phyloP scores from a whole-genome alignment of 169 alveolate genomes.

The Perkinsus marinus region DNA sequence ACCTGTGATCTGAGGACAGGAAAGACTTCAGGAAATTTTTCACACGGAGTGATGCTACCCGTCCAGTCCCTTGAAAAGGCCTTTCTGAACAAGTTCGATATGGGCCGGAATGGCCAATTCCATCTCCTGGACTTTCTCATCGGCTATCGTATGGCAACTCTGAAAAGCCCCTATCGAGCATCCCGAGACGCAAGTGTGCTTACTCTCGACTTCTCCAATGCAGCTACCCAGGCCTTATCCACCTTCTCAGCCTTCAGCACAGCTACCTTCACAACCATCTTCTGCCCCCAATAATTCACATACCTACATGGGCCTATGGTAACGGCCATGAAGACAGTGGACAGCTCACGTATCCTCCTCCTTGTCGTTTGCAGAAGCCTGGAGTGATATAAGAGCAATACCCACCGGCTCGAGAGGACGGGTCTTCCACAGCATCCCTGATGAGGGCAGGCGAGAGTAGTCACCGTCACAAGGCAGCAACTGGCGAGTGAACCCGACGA shows the following conservation, averaged over 20 bases:
- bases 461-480: not conserved
- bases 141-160: not conserved
- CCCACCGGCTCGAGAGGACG: not conserved
- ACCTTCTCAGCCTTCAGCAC: not conserved
- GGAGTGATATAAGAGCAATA: not conserved
- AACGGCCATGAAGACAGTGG: not conserved
- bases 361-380: not conserved
- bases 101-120: not conserved
- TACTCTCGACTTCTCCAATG: not conserved
- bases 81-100: not conserved
- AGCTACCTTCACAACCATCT: not conserved
- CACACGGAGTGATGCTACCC: not conserved
- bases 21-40: not conserved
- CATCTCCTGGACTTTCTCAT: not conserved
- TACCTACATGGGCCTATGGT: not conserved
- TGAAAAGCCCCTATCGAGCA: not conserved
- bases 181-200: not conserved
- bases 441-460: not conserved
- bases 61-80: not conserved
- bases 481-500: not conserved
- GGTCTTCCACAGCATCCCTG: not conserved
- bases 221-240: not conserved
- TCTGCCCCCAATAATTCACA: not conserved
- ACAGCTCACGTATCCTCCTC: not conserved
- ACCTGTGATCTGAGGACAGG: not conserved